A percentile compares a stretch with the other conserved stretches of the same genome.
Conservation (phyloP, 2,329 filamentous ascomycete species). For the Paecilomyces sp. region DNA sequence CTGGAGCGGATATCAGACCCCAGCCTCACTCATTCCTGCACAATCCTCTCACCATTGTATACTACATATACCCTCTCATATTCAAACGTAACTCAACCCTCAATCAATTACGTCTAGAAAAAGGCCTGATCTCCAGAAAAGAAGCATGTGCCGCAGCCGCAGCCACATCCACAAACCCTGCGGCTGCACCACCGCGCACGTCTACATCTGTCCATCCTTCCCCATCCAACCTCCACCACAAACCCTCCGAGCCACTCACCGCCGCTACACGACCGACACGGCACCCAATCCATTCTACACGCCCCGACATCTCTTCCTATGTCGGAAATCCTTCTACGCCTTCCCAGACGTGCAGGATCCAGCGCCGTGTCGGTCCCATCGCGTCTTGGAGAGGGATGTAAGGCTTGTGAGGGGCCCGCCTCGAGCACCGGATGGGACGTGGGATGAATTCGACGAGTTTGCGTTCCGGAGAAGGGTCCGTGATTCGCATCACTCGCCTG, state of each 20-base stretch:
- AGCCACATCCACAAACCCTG: slow-evolving; percentile 9
- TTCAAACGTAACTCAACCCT: no score
- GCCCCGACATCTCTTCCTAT: neutral
- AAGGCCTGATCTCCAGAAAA: neutral
- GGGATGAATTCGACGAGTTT: neutral
- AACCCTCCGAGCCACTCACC: neutral
- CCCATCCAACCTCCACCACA: neutral
- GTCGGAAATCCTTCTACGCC: neutral
- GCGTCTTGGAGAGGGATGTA: neutral
- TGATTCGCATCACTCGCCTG: no score
- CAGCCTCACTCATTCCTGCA: no score
- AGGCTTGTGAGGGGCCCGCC: neutral
- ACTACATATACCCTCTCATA: no score
- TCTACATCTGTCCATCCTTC: slow-evolving; percentile 8
- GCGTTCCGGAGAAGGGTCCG: neutral
- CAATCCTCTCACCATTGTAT: no score
- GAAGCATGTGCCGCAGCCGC: slow-evolving; percentile 10
- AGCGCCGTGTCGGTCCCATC: neutral
- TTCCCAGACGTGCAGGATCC: neutral
- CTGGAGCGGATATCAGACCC: no score
- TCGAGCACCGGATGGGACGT: neutral
- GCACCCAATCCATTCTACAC: neutral
- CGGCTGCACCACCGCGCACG: slow-evolving; percentile 8
- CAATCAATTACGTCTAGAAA: neutral
- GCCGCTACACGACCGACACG: neutral